Conservation (phyloP, 116 monocot species). For the Iris pallida region DNA sequence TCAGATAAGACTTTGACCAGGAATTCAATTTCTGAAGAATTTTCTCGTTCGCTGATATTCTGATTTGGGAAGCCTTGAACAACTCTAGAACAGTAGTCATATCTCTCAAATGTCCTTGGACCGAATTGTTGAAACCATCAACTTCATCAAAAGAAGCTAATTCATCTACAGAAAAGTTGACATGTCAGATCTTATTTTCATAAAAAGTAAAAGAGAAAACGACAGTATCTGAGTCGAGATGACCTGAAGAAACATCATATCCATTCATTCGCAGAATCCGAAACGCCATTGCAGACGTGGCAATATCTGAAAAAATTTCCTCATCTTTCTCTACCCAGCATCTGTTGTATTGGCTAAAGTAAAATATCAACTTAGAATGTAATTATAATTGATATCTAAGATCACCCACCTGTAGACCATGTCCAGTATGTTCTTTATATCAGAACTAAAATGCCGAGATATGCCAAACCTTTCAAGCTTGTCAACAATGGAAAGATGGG, state of each 20-base stretch:
- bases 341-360: constrained; percentile 36
- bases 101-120: constrained; percentile 48
- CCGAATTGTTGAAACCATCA: constrained; percentile 26
- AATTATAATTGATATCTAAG: neutral
- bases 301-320: constrained; percentile 48
- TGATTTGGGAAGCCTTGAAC: constrained; percentile 69
- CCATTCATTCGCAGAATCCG: constrained; percentile 77
- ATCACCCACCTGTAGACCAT: constrained; percentile 48
- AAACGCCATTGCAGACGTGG: constrained; percentile 75
- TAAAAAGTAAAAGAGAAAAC: neutral
- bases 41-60: constrained; percentile 38
- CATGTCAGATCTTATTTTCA: neutral
- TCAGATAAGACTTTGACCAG: constrained; percentile 45
- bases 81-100: constrained; percentile 55
- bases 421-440: constrained; percentile 66
- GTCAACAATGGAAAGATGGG: constrained; percentile 52
- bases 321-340: constrained; percentile 72
- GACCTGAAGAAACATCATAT: constrained; percentile 56
- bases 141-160: constrained; percentile 38
- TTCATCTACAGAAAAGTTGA: constrained; percentile 28
- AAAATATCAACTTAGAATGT: constrained; percentile 11
- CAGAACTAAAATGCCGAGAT: constrained; percentile 41
- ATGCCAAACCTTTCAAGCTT: constrained; percentile 67
- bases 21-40: constrained; percentile 55
- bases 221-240: too few relatives aligned